phyloP scores from a whole-genome alignment of 352 stramenopile genomes.

The Aphanomyces stellatus region DNA sequence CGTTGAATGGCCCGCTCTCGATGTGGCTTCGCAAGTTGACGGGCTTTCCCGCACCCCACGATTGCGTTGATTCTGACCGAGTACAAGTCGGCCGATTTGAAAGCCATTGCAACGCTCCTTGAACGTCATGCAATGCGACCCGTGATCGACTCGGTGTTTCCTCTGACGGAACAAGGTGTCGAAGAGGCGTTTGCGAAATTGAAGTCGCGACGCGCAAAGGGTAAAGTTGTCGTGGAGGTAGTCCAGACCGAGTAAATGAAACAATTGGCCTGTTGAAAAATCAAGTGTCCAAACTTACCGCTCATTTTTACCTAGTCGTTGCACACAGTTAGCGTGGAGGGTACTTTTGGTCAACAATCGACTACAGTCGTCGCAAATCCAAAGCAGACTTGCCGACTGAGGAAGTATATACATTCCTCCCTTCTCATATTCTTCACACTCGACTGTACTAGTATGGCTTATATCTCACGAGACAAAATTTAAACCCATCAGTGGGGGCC shows the following conservation, averaged over 20 bases:
- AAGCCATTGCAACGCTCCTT: neutral
- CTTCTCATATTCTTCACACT: no score
- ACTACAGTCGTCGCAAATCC: neutral
- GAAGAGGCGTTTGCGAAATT: neutral
- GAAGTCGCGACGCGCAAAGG: neutral
- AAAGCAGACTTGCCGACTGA: neutral
- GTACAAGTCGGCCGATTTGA: conserved; percentile 1
- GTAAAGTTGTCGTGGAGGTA: neutral
- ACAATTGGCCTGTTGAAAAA: no score
- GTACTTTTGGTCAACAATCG: neutral
- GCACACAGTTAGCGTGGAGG: neutral
- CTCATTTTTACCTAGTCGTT: neutral
- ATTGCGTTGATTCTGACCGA: neutral
- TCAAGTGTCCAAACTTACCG: neutral
- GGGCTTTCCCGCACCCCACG: neutral
- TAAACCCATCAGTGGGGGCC: no score
- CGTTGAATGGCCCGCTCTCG: neutral
- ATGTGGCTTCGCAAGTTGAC: neutral
- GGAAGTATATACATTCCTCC: no score
- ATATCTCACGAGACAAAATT: no score
- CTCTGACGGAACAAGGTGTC: neutral
- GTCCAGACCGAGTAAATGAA: neutral
- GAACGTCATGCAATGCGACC: neutral
- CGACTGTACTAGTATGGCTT: no score
- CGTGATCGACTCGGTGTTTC: neutral